Conservation (phyloP, 2,329 filamentous ascomycete species). For the Bimuria novae-zelandiae region DNA sequence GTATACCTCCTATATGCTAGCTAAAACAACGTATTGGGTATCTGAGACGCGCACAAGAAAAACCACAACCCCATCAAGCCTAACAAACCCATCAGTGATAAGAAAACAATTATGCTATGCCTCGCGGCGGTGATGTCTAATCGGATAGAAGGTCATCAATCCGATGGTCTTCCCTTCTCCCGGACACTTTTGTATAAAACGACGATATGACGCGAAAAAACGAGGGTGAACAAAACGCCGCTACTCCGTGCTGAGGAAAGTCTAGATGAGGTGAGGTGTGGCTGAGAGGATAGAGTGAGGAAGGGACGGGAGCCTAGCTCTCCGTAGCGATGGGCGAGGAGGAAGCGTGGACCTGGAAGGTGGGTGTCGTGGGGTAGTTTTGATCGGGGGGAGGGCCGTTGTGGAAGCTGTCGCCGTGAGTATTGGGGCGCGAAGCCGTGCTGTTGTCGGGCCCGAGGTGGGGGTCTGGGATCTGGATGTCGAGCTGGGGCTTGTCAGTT, state of each 20-base stretch:
- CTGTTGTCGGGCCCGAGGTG: constrained; percentile 58
- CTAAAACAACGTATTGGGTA: constrained; percentile 4
- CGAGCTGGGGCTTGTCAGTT: constrained; percentile 59
- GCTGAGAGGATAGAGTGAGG: too few species aligned
- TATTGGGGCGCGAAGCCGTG: constrained; percentile 30
- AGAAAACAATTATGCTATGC: constrained; percentile 1
- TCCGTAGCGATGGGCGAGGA: constrained; percentile 30
- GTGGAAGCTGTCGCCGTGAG: constrained; percentile 29
- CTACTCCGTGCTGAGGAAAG: too few species aligned
- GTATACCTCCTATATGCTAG: too few species aligned
- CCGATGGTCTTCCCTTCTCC: not conserved
- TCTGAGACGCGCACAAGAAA: too few species aligned
- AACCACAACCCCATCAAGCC: too few species aligned
- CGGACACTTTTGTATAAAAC: not conserved
- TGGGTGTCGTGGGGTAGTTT: constrained; percentile 33
- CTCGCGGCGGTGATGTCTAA: constrained; percentile 6
- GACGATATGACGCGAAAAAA: not conserved
- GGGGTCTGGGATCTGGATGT: constrained; percentile 81
- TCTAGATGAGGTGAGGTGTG: too few species aligned
- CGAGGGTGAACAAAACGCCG: not conserved
- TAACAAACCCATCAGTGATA: not conserved
- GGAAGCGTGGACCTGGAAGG: constrained; percentile 32
- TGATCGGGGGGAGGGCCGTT: constrained; percentile 15
- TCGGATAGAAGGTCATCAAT: not conserved
- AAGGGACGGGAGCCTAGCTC: constrained; percentile 17